A percentile compares a stretch with the other conserved stretches of the same genome.
Conservation (phyloP, 441 rosid genomes). For the Erodium trifolium region DNA sequence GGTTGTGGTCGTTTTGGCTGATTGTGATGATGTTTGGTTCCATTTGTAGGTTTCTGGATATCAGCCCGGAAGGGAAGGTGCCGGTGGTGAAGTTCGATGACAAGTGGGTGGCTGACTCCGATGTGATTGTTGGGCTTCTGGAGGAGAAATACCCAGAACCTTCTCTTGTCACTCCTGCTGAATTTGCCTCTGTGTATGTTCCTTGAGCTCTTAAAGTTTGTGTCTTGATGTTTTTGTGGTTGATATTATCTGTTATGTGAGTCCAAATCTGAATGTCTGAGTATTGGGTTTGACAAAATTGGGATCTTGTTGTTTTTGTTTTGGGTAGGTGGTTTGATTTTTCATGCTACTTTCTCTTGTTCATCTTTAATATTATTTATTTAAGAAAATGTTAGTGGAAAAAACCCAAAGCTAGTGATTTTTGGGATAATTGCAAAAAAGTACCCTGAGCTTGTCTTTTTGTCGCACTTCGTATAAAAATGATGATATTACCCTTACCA, state of each 20-base stretch:
- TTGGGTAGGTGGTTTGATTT: background rate
- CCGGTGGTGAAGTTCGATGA: slow-evolving; percentile 72
- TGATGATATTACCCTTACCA: too few species aligned
- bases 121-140: slow-evolving; percentile 58
- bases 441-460: too few species aligned
- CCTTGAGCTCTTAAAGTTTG: background rate
- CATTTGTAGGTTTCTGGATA: slow-evolving; percentile 54
- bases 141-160: slow-evolving; percentile 86
- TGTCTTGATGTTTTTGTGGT: background rate
- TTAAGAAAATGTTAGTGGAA: background rate
- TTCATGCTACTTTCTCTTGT: background rate
- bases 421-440: too few species aligned
- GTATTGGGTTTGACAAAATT: background rate
- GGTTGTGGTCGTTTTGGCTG: background rate
- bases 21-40: background rate
- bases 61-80: slow-evolving; percentile 77
- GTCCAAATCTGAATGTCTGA: background rate
- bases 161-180: slow-evolving; percentile 54
- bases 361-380: background rate
- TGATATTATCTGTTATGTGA: background rate
- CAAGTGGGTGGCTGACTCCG: slow-evolving; percentile 85
- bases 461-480: too few species aligned
- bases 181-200: slow-evolving; percentile 56
- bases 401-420: background rate
- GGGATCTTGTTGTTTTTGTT: background rate